phyloP scores from a whole-genome alignment of 306 rosid genomes.

The Dalbergia cultrata region DNA sequence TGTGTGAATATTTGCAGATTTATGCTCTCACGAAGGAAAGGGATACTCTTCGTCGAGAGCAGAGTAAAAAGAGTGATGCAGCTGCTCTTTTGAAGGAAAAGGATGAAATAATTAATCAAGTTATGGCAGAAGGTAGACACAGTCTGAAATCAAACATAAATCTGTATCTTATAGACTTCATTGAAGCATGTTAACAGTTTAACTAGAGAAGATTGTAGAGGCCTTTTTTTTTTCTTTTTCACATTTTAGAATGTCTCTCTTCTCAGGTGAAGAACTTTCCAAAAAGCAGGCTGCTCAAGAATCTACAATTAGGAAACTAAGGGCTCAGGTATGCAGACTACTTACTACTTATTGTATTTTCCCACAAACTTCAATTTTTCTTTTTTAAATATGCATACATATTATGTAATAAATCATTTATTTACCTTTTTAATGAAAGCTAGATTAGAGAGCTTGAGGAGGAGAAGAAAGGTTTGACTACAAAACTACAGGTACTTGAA shows the following conservation, averaged over 20 bases:
- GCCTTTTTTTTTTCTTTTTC: slow-evolving; percentile 36
- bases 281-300: slow-evolving; percentile 99
- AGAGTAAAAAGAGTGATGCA: slow-evolving; percentile 94
- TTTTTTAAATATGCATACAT: slow-evolving; percentile 29
- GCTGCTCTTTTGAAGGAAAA: slow-evolving; percentile 98
- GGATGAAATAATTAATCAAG: slow-evolving; percentile 98
- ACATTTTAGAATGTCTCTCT: slow-evolving; percentile 33
- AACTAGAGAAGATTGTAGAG: slow-evolving; percentile 15
- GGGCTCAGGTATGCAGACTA: slow-evolving; percentile 83
- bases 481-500: slow-evolving; percentile 91
- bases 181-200: slow-evolving; percentile 33
- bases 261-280: slow-evolving; percentile 97
- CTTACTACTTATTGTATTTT: slow-evolving; percentile 40
- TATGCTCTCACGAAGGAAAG: slow-evolving; percentile 98
- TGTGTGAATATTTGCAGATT: slow-evolving; percentile 63
- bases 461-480: slow-evolving; percentile 94
- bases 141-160: slow-evolving; percentile 29
- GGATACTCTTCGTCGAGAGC: slow-evolving; percentile 96
- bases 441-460: slow-evolving; percentile 99
- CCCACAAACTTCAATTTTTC: slow-evolving; percentile 18
- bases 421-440: slow-evolving; percentile 66
- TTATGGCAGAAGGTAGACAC: slow-evolving; percentile 95
- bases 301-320: slow-evolving; percentile 82
- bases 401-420: slow-evolving; percentile 35
- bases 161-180: slow-evolving; percentile 33